These are phyloP conservation scores for Chlamydomonas incerta DNA, from an alignment of 139 green algal species.

Conservation along the genomic window DNA sequence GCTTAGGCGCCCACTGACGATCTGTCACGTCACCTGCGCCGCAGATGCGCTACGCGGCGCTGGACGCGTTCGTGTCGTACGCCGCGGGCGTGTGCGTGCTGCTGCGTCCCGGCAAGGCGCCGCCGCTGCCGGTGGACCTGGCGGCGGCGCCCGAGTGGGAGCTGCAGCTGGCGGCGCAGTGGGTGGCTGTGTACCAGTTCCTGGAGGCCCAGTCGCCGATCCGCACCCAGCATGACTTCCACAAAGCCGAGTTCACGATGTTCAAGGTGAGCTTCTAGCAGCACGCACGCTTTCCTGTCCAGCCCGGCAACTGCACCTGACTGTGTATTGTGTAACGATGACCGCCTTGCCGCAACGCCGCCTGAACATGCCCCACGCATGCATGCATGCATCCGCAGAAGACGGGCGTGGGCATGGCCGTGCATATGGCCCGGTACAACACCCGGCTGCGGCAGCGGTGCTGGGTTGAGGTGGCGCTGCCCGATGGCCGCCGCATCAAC, in stretches of 20 bases:
- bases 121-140: constrained; percentile 1
- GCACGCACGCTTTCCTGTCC: no score
- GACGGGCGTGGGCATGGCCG: not conserved
- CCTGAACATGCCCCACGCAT: no score
- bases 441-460: not conserved
- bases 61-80: constrained; percentile 48
- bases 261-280: not conserved
- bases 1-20: no score
- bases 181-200: not conserved
- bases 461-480: not conserved
- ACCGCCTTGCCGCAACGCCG: not conserved
- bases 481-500: not conserved
- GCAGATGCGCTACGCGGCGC: constrained; percentile 30
- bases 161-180: constrained; percentile 7
- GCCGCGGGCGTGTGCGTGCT: constrained; percentile 6
- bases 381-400: not conserved
- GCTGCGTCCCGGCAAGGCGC: not conserved
- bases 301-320: no score
- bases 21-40: no score
- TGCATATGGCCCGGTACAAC: constrained; percentile 27
- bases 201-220: not conserved
- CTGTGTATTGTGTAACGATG: no score
- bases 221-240: constrained; percentile 28
- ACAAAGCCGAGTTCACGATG: not conserved
- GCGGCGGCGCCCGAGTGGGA: not conserved